Conservation (phyloP, 805 yeast genomes). For the Saccharomycopsis javanensis region DNA sequence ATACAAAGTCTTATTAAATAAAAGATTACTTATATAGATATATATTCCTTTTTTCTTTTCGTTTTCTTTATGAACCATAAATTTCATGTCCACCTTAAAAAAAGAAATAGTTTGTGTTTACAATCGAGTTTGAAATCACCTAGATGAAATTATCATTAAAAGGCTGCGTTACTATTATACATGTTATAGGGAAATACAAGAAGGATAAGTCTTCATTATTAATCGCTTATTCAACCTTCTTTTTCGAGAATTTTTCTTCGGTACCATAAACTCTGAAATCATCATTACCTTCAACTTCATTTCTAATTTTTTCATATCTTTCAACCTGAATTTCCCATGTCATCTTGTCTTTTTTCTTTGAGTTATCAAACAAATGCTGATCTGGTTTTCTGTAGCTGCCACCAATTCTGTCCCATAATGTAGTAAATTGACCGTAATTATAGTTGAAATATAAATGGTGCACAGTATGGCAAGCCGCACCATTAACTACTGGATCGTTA, state of each 20-base stretch:
- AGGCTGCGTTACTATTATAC: neutral
- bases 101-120: too few species aligned
- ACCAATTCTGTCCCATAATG: constrained; percentile 96
- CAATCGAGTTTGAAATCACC: too few species aligned
- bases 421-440: constrained; percentile 97
- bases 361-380: constrained; percentile 64
- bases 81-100: too few species aligned
- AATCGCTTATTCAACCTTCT: neutral
- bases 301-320: constrained; percentile 71
- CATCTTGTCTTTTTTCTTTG: constrained; percentile 43
- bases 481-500: constrained; percentile 88
- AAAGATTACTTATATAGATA: neutral
- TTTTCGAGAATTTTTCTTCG: constrained; percentile 27
- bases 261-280: constrained; percentile 67
- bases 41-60: neutral
- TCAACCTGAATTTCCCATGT: constrained; percentile 64
- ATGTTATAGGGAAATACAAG: neutral
- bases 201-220: neutral
- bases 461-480: constrained; percentile 96
- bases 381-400: constrained; percentile 91
- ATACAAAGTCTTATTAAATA: neutral
- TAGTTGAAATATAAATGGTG: constrained; percentile 96
- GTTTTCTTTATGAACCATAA: too few species aligned
- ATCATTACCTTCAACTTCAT: constrained; percentile 65
- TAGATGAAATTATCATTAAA: neutral